A percentile compares a stretch with the other conserved stretches of the same genome.
Evolutionary conservation across 441 rosid genomes (phyloP).

Genomic region (Breynia disticha): DNA sequence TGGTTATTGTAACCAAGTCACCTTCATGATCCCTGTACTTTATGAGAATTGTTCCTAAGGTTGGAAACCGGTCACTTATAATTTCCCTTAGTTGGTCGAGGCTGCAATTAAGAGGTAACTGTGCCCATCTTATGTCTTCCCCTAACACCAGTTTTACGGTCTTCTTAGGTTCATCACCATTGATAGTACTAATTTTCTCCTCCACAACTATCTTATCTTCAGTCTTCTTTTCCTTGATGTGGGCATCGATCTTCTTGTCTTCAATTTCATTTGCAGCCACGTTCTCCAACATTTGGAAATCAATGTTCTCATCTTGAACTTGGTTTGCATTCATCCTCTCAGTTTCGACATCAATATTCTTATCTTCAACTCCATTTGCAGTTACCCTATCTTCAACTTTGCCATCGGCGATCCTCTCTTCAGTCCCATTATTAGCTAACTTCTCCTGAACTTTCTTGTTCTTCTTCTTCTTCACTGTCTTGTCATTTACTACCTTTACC

Average conservation of each 20-base stretch:
- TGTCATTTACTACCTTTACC: conserved; percentile 19
- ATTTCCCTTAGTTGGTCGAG: conserved; percentile 53
- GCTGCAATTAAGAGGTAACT: conserved; percentile 59
- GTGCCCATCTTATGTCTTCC: conserved; percentile 89
- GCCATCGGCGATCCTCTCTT: conserved; percentile 23
- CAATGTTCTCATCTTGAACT: conserved; percentile 28
- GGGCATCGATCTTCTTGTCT: conserved; percentile 23
- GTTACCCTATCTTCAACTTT: conserved; percentile 41
- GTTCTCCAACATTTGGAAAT: conserved; percentile 31
- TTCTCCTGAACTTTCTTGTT: conserved; percentile 23
- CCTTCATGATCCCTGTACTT: conserved; percentile 86
- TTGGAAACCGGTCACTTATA: conserved; percentile 62
- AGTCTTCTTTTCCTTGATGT: conserved; percentile 43
- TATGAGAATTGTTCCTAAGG: conserved; percentile 46
- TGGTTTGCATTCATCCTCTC: conserved; percentile 13
- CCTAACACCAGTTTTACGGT: conserved; percentile 72
- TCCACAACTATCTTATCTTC: conserved; percentile 32
- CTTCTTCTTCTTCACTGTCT: conserved; percentile 22
- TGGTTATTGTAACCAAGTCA: conserved; percentile 81
- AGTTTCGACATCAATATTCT: conserved; percentile 22
- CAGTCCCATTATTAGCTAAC: conserved; percentile 21
- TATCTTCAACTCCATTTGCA: conserved; percentile 33
- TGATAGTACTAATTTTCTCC: conserved; percentile 32
- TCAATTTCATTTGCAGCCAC: conserved; percentile 22
- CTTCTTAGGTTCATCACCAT: conserved; percentile 38